These are phyloP conservation scores for Sphaerulina vaccinii DNA, from an alignment of 2,329 filamentous ascomycete species.

Conservation along the genomic window DNA sequence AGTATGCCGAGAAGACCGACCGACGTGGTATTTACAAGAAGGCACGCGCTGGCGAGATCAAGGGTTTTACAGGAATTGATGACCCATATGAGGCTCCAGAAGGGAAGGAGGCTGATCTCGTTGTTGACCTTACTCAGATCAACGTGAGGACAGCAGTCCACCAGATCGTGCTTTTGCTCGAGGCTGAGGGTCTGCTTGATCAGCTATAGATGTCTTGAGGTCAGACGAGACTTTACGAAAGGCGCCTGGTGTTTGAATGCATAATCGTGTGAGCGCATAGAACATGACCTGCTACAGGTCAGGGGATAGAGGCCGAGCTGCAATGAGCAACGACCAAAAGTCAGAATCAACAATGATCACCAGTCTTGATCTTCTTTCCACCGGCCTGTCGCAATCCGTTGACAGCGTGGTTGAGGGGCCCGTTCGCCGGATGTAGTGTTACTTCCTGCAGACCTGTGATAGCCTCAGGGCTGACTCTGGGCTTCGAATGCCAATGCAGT, in stretches of 20 bases:
- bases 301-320: neutral
- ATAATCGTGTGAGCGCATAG: neutral
- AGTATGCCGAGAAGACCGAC: constrained; percentile 93
- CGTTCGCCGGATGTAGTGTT: too few species aligned
- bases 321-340: neutral
- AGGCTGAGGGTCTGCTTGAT: constrained; percentile 85
- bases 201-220: constrained; percentile 43
- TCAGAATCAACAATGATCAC: too few species aligned
- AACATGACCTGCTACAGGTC: neutral
- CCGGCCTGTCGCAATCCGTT: too few species aligned
- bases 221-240: neutral
- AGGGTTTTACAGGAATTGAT: constrained; percentile 97
- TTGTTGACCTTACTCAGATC: constrained; percentile 81
- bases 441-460: too few species aligned
- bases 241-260: neutral
- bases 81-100: constrained; percentile 87
- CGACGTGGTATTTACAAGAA: constrained; percentile 84
- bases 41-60: constrained; percentile 86
- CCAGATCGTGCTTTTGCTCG: constrained; percentile 90
- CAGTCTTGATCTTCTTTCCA: too few species aligned
- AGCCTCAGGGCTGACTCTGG: too few species aligned
- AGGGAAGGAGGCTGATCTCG: constrained; percentile 80
- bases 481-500: too few species aligned
- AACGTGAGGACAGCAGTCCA: constrained; percentile 91
- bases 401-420: too few species aligned